Base-by-base conservation (phyloP, 1,284 basidiomycete genomes). In the Ustilago hordei region DNA sequence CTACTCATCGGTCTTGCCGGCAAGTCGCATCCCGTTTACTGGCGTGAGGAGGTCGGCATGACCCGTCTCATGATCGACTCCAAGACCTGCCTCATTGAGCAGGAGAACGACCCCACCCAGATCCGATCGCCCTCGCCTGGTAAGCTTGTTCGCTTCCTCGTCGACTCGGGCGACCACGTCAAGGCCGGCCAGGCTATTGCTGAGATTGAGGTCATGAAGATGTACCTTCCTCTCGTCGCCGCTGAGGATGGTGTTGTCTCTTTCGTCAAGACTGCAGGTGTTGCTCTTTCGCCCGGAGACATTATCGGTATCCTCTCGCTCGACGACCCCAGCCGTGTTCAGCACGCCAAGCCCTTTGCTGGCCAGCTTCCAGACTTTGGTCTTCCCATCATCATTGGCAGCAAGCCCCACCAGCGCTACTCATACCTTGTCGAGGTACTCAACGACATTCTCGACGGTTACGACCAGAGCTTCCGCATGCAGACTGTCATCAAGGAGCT, bases 81-180 rank as follows among this genome's bases (percentile, higher is more conserved):
- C 75, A 97, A 98, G 90, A 99, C 97, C 34, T 97, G 95, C 87
- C 90, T 98, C 87, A 96, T 99, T 81, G 97, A 98, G 88, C 95
- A 99, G 88, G 97, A 99, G 90, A 98, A 98, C 83, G 97, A 99
- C 86, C 97, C 97, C 7, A 99, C 97, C 17, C 96, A 99, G 87
- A 89, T 99, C 65, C 90, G 96, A 83, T 95, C 93, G 84, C 97
- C 97, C 12, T 95, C 93, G 87, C 97, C 97, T 31, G 97, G 97
- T 58, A 99, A 99, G 88, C 91, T 99, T 55, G 91, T 99, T 66
- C 91, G 95, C 60, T 96, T 93, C 89, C 91, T 99, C 75, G 92
- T 99, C 75, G 96, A 99, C 84, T 96, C 93, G 69, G 97, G 97
- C 23, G 96, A 98, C 78, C 97, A 99, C 87, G 90, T 99, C 87